Evolutionary conservation across 305 asterid genomes (phyloP).

Genomic region (Lippia alba): DNA sequence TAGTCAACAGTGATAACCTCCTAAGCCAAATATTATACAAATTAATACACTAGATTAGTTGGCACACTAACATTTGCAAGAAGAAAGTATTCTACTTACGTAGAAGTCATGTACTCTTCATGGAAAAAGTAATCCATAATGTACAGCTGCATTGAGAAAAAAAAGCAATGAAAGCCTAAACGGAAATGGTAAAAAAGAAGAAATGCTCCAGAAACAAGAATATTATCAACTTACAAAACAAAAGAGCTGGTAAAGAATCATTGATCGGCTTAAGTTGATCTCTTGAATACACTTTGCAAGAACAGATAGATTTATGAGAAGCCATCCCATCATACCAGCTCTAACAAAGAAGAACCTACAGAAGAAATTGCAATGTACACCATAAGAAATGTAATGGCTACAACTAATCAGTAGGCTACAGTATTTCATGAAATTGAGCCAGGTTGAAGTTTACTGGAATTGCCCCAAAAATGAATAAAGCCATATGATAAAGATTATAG

Average conservation of each 20-base stretch:
- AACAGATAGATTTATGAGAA: conserved; percentile 91
- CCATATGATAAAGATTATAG: not conserved
- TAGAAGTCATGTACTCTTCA: conserved; percentile 98
- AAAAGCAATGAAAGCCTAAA: conserved; percentile 16
- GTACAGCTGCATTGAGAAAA: conserved; percentile 67
- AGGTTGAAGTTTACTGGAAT: conserved; percentile 8
- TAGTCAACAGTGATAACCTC: not conserved
- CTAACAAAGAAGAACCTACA: conserved; percentile 93
- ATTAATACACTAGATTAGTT: conserved; percentile 5
- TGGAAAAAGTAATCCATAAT: conserved; percentile 83
- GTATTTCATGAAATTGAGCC: conserved; percentile 19
- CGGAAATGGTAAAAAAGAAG: not conserved
- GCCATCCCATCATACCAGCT: conserved; percentile 99
- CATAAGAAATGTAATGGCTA: conserved; percentile 22
- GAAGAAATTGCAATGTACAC: conserved; percentile 26
- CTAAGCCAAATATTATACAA: conserved; percentile 13
- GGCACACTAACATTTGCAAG: too few relatives aligned
- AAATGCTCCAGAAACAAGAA: conserved; percentile 26
- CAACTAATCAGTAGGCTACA: conserved; percentile 10
- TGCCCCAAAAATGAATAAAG: not conserved
- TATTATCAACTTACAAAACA: conserved; percentile 61
- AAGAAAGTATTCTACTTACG: conserved; percentile 65
- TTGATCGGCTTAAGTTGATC: conserved; percentile 64
- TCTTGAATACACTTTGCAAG: conserved; percentile 76
- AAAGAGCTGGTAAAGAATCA: conserved; percentile 90